phyloP scores from a whole-genome alignment of 306 rosid genomes.

The Casuarina glauca region DNA sequence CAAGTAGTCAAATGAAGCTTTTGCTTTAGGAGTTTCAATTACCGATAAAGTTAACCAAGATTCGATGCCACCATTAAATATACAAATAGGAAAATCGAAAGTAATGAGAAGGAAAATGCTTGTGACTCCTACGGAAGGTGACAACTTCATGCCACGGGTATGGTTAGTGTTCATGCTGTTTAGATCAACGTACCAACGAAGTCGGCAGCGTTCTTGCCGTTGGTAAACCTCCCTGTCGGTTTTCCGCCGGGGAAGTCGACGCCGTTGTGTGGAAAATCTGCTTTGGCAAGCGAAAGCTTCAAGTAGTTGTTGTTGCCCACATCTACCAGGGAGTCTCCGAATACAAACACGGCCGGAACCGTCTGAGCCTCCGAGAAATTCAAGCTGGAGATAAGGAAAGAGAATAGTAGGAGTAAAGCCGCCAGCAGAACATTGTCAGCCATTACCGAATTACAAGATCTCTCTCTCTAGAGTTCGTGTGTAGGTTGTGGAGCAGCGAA shows the following conservation, averaged over 20 bases:
- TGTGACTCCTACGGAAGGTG: too few species aligned
- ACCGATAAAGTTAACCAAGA: not conserved
- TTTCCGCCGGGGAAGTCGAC: slow-evolving; percentile 39
- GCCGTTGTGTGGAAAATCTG: slow-evolving; percentile 45
- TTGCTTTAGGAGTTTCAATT: not conserved
- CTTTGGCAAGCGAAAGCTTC: slow-evolving; percentile 45
- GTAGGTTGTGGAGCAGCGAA: slow-evolving; percentile 11
- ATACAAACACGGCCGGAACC: slow-evolving; percentile 65
- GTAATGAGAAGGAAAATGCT: too few species aligned
- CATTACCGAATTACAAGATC: not conserved
- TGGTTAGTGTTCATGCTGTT: not conserved
- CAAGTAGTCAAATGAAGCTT: not conserved
- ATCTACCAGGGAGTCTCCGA: slow-evolving; percentile 79
- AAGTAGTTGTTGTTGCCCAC: slow-evolving; percentile 83
- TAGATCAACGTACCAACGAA: slow-evolving; percentile 36
- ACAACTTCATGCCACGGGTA: too few species aligned
- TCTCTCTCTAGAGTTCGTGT: not conserved
- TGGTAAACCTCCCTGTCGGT: slow-evolving; percentile 46
- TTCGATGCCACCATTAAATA: too few species aligned
- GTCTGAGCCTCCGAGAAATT: slow-evolving; percentile 39
- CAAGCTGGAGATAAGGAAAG: slow-evolving; percentile 16
- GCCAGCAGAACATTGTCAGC: not conserved
- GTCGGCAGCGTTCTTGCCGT: slow-evolving; percentile 51
- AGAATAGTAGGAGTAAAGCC: slow-evolving; percentile 18
- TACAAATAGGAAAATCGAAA: too few species aligned